Evolutionary conservation across 331 rosid species (phyloP), one percentile per base, ranked within the genome.

Genomic region (Arachis monticola): DNA sequence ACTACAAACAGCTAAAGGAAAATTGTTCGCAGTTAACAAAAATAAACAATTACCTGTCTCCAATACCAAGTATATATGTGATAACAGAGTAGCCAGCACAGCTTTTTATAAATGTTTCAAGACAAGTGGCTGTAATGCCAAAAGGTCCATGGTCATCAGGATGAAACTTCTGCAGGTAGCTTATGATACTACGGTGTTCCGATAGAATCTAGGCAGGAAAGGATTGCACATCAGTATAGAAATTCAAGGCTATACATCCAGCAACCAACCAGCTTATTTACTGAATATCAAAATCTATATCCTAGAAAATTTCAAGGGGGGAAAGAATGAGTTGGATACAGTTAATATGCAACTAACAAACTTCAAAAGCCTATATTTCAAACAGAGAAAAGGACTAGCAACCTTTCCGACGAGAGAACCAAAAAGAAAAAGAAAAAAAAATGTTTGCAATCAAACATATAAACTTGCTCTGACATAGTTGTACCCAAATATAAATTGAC

Each of bases 81-180:
- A 95, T 95, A 27, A 95, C 99, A 14, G 99, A 95, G 85, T 95
- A 95, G 76, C 99, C 99, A 85, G 99, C 97, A 65, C 99, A 95
- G 76, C 99, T 95, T 84, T 95, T 95, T 75, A 92, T 92, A 73
- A 95, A 95, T 31, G 99, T 92, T 90, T 95, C 99, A 59, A 95
- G 97, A 82, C 99, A 95, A 76, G 88, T 81, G 64, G 97, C 93
- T 67, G 98, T 90, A 74, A 95, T 85, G 77, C 99, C 99, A 71
- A 87, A 95, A 64, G 99, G 97, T 30, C 99, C 99, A 46, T 90
- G 92, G 60, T 90, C 97, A 84, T 95, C 99, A 6, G 97, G 91
- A 87, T 95, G 99, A 87, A 86, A 88, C 85, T 92, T 92, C 79
- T 95, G 99, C 79, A 95, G 86, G 76, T 95, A 95, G 90, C 97